Conservation (phyloP, 169 alveolate species). For the Cryptosporidium ryanae region DNA sequence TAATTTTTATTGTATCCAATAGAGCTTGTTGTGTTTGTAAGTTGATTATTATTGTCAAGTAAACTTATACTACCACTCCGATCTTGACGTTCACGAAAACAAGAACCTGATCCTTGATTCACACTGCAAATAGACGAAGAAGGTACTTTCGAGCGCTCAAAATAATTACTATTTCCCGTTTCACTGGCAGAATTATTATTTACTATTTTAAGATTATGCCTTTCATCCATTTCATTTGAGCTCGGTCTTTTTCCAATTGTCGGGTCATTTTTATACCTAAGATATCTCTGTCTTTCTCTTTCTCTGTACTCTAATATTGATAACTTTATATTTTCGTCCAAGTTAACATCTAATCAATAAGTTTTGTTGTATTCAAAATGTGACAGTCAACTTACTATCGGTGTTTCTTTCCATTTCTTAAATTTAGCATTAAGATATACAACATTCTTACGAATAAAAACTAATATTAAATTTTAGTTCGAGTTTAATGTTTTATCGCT, state of each 20-base stretch:
- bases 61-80: not conserved
- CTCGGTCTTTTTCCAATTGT: not conserved
- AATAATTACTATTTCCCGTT: not conserved
- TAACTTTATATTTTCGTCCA: constrained; percentile 1
- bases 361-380: no score
- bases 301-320: constrained; percentile 51
- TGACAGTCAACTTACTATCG: no score
- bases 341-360: not conserved
- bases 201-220: not conserved
- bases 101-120: not conserved
- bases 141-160: not conserved
- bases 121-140: not conserved
- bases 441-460: no score
- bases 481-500: no score
- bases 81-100: not conserved
- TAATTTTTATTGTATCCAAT: no score
- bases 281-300: constrained; percentile 17
- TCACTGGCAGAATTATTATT: not conserved
- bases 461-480: no score
- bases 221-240: not conserved
- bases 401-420: no score
- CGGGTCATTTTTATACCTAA: constrained; percentile 6
- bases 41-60: not conserved
- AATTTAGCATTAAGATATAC: no score
- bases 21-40: not conserved